Conservation (phyloP, 2,329 filamentous ascomycete genomes). For the Hypoxylon sp. region DNA sequence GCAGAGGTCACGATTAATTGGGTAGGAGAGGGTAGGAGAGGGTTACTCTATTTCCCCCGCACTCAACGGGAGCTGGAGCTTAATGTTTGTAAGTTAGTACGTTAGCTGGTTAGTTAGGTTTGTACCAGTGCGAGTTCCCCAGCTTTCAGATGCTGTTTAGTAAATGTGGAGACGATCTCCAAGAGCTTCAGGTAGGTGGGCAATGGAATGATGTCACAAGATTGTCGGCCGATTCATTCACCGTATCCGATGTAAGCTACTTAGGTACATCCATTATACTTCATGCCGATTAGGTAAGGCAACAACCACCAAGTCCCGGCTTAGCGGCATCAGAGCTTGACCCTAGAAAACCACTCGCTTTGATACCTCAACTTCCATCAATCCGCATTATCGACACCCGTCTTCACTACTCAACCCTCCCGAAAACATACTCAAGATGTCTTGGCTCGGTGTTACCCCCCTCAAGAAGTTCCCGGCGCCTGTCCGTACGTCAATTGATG, state of each 20-base stretch:
- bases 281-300: slow-evolving; percentile 10
- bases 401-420: slow-evolving; percentile 52
- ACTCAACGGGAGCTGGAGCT: slow-evolving; percentile 37
- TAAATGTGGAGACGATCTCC: slow-evolving; percentile 22
- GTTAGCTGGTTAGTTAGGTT: slow-evolving; percentile 4
- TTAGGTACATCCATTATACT: not conserved
- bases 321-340: slow-evolving; percentile 45
- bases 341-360: slow-evolving; percentile 50
- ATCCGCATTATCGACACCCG: slow-evolving; percentile 51
- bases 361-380: slow-evolving; percentile 29
- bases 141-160: slow-evolving; percentile 42
- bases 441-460: slow-evolving; percentile 74
- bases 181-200: slow-evolving; percentile 20
- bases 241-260: slow-evolving; percentile 2
- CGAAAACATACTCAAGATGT: slow-evolving; percentile 71
- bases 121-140: slow-evolving; percentile 42
- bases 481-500: slow-evolving; percentile 74
- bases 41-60: slow-evolving; percentile 39
- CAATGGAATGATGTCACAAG: slow-evolving; percentile 33
- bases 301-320: slow-evolving; percentile 23
- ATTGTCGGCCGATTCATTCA: slow-evolving; percentile 16
- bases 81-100: slow-evolving; percentile 12
- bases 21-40: slow-evolving; percentile 24
- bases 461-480: slow-evolving; percentile 86
- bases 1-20: slow-evolving; percentile 41